These are phyloP conservation scores for Melastoma malabathricum DNA, from an alignment of 345 rosid genomes.

Conservation along the genomic window DNA sequence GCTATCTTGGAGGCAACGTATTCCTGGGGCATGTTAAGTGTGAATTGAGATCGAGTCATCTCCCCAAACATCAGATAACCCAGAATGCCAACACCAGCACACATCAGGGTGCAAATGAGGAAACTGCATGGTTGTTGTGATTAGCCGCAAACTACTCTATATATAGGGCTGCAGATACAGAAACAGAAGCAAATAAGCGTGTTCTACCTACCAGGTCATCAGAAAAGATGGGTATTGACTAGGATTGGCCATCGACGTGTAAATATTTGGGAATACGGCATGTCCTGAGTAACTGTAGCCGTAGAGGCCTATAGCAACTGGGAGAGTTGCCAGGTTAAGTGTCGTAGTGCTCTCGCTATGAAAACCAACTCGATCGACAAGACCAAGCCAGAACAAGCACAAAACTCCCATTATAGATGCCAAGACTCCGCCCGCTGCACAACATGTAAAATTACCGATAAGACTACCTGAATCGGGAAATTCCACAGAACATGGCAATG, in stretches of 20 bases:
- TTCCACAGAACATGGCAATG: too few relatives aligned
- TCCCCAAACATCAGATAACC: constrained; percentile 92
- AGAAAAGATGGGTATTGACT: constrained; percentile 62
- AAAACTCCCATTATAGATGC: constrained; percentile 72
- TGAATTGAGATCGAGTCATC: constrained; percentile 58
- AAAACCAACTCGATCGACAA: constrained; percentile 59
- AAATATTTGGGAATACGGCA: constrained; percentile 93
- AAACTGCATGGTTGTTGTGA: constrained; percentile 31
- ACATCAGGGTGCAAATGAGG: constrained; percentile 53
- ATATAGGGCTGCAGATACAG: background rate
- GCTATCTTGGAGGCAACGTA: constrained; percentile 88
- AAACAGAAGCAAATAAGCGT: background rate
- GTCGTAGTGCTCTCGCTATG: constrained; percentile 50
- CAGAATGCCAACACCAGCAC: constrained; percentile 73
- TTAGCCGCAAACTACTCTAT: background rate
- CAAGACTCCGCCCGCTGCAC: constrained; percentile 86
- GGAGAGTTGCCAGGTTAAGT: constrained; percentile 54
- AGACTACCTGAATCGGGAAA: background rate
- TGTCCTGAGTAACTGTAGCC: constrained; percentile 97
- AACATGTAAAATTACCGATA: background rate
- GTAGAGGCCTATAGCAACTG: constrained; percentile 92
- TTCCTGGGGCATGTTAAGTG: constrained; percentile 81
- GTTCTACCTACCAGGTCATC: constrained; percentile 38
- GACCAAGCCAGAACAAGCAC: constrained; percentile 82
- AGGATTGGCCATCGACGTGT: constrained; percentile 81